Evolutionary conservation across 805 yeast species (phyloP), one percentile per base, ranked within the genome.

Genomic region (Suhomyces faveliae): DNA sequence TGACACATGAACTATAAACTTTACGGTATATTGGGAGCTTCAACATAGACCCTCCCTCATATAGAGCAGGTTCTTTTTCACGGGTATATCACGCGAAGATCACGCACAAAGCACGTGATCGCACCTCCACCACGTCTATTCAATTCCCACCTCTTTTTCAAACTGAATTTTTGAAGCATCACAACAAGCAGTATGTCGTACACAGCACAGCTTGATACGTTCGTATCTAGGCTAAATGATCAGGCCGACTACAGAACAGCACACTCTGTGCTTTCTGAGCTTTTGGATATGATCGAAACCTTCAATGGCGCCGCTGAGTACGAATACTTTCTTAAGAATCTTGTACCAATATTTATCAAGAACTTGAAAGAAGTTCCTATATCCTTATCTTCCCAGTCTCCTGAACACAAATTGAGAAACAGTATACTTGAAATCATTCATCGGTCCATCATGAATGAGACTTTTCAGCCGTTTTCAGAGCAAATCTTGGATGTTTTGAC

Each of bases 281-380:
- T 92, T 40, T 79, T 94, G 51, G 98, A 92, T 65, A 80, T 89
- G 64, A 77, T 90, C 37, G 98, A 92, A 61, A 79, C 89, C 2
- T 86, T 87, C 66, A 85, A 85, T 52, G 86, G 89, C 8, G 80
- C 89, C 4, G 81, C 82, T 19, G 97, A 91, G 56, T 89, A 90
- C 64, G 90, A 85, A 51, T 77, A 80, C 58, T 89, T 90, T 59
- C 71, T 91, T 40, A 74, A 81, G 49, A 79, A 77, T 52, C 66
- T 89, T 56, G 66, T 91, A 43, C 96, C 96, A 1, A 77, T 84
- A 11, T 80, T 90, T 54, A 65, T 86, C 47, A 71, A 76, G 44
- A 77, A 84, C 40, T 71, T 92, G 55, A 76, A 84, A 33, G 70
- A 76, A 2, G 85, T 85, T 12, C 96, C 95, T 3, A 74, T 88